A percentile compares a stretch with the other conserved stretches of the same genome.
phyloP scores from a whole-genome alignment of 306 rosid genomes.

The Coriaria nepalensis region DNA sequence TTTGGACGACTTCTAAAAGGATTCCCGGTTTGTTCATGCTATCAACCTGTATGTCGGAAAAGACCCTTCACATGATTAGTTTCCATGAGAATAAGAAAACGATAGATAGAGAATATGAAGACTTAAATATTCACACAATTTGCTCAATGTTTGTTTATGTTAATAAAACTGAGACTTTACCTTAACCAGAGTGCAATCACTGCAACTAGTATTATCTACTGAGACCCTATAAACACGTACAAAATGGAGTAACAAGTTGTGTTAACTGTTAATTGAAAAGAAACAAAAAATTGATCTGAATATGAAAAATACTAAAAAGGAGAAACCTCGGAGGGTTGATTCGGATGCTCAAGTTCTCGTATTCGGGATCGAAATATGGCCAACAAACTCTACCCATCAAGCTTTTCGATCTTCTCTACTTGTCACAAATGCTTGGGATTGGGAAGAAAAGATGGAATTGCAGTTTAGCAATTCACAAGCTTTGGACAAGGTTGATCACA shows the following conservation, averaged over 20 bases:
- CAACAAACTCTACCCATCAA: conserved; percentile 56
- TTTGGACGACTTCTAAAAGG: conserved; percentile 70
- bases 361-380: conserved; percentile 89
- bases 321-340: conserved; percentile 76
- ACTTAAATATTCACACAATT: not conserved
- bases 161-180: conserved; percentile 23
- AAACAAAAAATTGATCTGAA: not conserved
- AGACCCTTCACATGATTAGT: not conserved
- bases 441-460: not conserved
- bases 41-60: conserved; percentile 37
- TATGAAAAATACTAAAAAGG: not conserved
- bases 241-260: not conserved
- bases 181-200: conserved; percentile 54
- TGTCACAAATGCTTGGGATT: not conserved
- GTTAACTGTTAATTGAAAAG: not conserved
- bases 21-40: conserved; percentile 79
- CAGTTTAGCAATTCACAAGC: too few relatives aligned
- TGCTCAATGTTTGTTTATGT: not conserved
- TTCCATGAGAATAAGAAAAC: too few relatives aligned
- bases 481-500: too few relatives aligned
- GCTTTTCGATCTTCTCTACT: conserved; percentile 2
- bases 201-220: conserved; percentile 50
- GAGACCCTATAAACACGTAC: conserved; percentile 47
- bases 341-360: conserved; percentile 65
- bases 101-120: not conserved